Conservation (phyloP, 306 rosid species). For the Lathyrus aphaca region DNA sequence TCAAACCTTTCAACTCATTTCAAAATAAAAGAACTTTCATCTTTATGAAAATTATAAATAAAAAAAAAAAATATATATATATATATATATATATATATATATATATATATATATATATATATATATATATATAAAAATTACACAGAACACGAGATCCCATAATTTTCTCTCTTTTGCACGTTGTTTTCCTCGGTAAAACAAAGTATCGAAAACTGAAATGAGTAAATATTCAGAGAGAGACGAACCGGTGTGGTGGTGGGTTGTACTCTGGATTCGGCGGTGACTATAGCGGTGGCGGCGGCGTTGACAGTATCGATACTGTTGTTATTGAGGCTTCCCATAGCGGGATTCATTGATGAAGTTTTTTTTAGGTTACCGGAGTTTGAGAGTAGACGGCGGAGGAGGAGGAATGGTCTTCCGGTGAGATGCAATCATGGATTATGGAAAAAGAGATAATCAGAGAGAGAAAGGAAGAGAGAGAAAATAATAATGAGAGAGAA, state of each 20-base stretch:
- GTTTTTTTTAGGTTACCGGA: constrained; percentile 36
- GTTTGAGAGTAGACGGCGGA: constrained; percentile 23
- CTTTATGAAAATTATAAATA: background rate
- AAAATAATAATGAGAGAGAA: constrained; percentile 7
- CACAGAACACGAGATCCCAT: constrained; percentile 48
- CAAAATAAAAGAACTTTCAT: constrained; percentile 33
- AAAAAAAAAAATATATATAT: background rate
- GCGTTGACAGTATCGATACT: constrained; percentile 90
- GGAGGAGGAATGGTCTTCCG: constrained; percentile 1
- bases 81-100: too few species aligned
- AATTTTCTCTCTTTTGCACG: constrained; percentile 29
- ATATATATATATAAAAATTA: too few species aligned
- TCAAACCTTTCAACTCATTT: constrained; percentile 44
- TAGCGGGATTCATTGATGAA: constrained; percentile 31
- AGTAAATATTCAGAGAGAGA: background rate
- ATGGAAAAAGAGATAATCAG: background rate
- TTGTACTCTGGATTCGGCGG: constrained; percentile 86
- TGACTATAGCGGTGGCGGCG: constrained; percentile 89
- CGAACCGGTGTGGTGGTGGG: constrained; percentile 67
- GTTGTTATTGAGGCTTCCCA: constrained; percentile 62
- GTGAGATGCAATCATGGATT: constrained; percentile 56
- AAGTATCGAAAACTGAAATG: constrained; percentile 35
- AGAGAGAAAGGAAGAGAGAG: background rate
- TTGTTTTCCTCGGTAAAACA: constrained; percentile 35
- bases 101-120: too few species aligned